Percentiles rank a stretch among this genome's conserved stretches.
These are phyloP conservation scores for Russula brevipes DNA, from an alignment of 768 basidiomycete species.

Conservation along the genomic window DNA sequence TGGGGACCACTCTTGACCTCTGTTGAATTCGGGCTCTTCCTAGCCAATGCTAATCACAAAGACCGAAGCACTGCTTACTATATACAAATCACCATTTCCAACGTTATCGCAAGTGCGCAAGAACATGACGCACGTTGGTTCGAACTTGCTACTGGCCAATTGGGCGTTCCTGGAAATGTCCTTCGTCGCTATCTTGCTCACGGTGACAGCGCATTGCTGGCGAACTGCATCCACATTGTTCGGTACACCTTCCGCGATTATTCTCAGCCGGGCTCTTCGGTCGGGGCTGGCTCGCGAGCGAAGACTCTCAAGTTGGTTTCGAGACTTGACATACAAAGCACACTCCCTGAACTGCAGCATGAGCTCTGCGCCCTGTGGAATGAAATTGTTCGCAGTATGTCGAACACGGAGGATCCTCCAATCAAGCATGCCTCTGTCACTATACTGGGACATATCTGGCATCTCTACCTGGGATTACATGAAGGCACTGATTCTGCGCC, in stretches of 20 bases:
- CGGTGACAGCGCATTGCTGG: neutral
- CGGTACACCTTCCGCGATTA: neutral
- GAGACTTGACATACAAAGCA: neutral
- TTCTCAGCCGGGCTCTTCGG: neutral
- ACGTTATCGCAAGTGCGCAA: neutral
- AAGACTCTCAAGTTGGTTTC: neutral
- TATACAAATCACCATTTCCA: neutral
- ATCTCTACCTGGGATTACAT: too few species aligned
- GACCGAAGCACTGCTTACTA: neutral
- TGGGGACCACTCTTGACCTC: neutral
- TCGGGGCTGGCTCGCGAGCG: neutral
- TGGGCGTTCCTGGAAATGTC: neutral
- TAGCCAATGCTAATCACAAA: neutral
- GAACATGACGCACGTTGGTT: neutral
- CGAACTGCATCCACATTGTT: neutral
- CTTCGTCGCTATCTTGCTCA: neutral
- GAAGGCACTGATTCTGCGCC: neutral
- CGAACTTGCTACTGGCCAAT: neutral
- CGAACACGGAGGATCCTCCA: too few species aligned
- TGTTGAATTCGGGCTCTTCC: neutral
- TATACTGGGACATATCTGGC: too few species aligned
- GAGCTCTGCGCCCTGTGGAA: neutral
- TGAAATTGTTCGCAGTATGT: neutral
- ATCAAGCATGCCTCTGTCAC: too few species aligned
- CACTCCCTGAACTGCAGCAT: neutral